A percentile compares a stretch with the other conserved stretches of the same genome.
These are phyloP conservation scores for Cystofilobasidium ferigula DNA, from an alignment of 768 basidiomycete genomes.

Conservation along the genomic window DNA sequence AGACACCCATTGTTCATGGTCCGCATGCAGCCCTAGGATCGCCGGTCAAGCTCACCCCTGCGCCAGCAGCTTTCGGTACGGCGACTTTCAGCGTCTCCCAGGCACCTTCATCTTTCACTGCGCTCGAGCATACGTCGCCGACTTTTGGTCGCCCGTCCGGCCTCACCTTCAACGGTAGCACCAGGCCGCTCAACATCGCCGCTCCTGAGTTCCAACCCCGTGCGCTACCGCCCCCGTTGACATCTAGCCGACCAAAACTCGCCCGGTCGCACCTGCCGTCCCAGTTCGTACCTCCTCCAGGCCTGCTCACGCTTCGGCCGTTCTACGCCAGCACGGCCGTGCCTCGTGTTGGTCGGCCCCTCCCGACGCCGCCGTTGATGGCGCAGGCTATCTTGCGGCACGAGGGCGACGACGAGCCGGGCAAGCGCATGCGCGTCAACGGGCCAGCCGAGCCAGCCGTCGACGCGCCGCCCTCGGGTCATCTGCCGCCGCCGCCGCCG, in stretches of 20 bases:
- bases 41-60: neutral
- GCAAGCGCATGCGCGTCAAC: neutral
- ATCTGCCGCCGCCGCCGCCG: neutral
- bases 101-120: neutral
- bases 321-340: neutral
- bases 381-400: neutral
- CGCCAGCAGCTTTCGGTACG: neutral
- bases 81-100: neutral
- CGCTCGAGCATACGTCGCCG: neutral
- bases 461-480: neutral
- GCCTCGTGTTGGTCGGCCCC: neutral
- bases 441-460: neutral
- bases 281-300: neutral
- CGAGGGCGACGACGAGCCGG: neutral
- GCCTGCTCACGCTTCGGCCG: neutral
- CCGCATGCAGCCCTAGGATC: neutral
- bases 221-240: neutral
- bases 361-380: neutral
- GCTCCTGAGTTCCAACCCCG: constrained; percentile 8
- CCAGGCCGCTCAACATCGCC: constrained; percentile 11
- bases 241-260: neutral
- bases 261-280: no score
- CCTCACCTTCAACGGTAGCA: neutral
- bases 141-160: neutral
- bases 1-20: neutral